Conservation (phyloP, 108 stramenopile genomes). For the Skeletonema marinoi region DNA sequence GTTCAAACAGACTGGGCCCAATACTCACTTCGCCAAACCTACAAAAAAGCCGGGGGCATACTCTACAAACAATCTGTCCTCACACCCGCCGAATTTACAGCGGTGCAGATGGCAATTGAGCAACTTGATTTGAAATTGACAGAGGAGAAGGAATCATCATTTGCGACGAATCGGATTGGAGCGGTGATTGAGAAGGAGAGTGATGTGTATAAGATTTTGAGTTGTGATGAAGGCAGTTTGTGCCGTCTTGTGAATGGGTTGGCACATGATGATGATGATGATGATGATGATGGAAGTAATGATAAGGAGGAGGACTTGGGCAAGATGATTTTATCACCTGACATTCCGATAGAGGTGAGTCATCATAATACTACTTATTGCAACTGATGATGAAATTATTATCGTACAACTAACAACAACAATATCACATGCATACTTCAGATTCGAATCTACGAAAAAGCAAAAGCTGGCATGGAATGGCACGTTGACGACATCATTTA, state of each 20-base stretch:
- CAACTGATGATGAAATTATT: not conserved
- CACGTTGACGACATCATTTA: slow-evolving; percentile 76
- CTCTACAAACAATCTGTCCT: slow-evolving; percentile 70
- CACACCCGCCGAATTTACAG: slow-evolving; percentile 44
- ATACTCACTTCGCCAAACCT: slow-evolving; percentile 13
- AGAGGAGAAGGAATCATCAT: slow-evolving; percentile 60
- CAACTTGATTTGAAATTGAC: slow-evolving; percentile 10
- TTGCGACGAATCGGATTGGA: slow-evolving; percentile 67
- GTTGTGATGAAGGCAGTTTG: slow-evolving; percentile 51
- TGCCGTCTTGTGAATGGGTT: slow-evolving; percentile 39
- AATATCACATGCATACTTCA: too few species aligned
- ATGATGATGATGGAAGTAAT: not conserved
- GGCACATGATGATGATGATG: not conserved
- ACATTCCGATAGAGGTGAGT: slow-evolving; percentile 66
- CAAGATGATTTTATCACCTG: slow-evolving; percentile 26
- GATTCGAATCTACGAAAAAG: slow-evolving; percentile 66
- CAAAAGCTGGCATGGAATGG: slow-evolving; percentile 77
- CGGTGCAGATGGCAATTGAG: slow-evolving; percentile 31
- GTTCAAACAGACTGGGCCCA: slow-evolving; percentile 15
- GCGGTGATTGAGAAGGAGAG: slow-evolving; percentile 28
- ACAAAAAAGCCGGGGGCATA: slow-evolving; percentile 57
- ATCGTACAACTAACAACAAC: not conserved
- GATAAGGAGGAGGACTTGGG: not conserved
- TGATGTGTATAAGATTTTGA: slow-evolving; percentile 43
- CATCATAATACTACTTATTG: not conserved